phyloP scores from a whole-genome alignment of 331 rosid genomes.

The Cydonia oblonga region DNA sequence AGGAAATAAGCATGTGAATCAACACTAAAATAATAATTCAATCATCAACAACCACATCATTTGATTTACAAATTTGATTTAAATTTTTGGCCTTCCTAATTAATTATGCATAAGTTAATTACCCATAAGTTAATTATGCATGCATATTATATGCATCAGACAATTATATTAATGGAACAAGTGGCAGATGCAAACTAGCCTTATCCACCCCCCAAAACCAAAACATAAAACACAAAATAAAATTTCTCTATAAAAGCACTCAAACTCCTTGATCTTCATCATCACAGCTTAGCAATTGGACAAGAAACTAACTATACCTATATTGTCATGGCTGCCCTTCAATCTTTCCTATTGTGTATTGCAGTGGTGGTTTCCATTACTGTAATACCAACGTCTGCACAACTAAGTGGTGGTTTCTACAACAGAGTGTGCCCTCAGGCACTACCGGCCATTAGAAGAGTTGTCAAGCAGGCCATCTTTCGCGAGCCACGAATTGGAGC shows the following conservation, averaged over 20 bases:
- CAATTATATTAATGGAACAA: neutral
- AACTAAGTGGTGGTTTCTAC: constrained; percentile 32
- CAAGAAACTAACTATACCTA: neutral
- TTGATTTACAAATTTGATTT: too few species aligned
- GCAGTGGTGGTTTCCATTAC: neutral
- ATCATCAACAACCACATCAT: too few species aligned
- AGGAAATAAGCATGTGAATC: rapidly evolving
- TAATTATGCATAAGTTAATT: too few species aligned
- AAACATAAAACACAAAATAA: too few species aligned
- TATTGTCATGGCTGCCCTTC: neutral
- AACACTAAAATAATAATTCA: too few species aligned
- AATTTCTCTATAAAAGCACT: neutral
- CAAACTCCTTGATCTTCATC: neutral
- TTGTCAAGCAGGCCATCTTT: constrained; percentile 25
- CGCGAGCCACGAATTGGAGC: constrained; percentile 53
- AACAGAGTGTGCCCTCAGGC: constrained; percentile 32
- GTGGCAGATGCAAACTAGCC: neutral
- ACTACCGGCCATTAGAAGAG: constrained; percentile 23
- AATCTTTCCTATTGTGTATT: neutral
- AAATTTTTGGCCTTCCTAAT: too few species aligned
- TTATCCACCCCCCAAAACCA: too few species aligned
- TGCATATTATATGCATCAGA: too few species aligned
- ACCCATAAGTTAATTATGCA: too few species aligned
- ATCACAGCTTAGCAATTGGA: neutral
- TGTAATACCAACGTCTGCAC: constrained; percentile 4